Conservation (phyloP, 352 stramenopile genomes). For the Aphanomyces invadans region DNA sequence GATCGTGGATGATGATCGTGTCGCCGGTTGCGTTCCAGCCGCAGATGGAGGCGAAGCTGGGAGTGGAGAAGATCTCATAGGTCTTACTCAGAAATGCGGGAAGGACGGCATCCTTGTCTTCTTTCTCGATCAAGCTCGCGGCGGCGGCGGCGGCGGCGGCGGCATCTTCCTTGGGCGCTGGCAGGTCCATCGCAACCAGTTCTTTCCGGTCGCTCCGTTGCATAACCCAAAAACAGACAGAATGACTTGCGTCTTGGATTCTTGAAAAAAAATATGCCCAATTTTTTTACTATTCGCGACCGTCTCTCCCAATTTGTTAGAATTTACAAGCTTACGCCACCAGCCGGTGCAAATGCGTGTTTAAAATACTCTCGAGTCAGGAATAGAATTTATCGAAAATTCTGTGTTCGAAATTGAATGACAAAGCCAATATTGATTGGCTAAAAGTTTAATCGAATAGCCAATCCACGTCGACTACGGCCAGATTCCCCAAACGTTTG, state of each 20-base stretch:
- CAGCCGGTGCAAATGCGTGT: no score
- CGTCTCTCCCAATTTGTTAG: neutral
- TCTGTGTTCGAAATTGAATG: neutral
- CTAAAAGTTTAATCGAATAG: neutral
- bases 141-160: no score
- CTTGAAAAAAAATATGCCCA: neutral
- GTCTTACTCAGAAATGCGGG: constrained; percentile 90
- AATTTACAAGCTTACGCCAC: neutral
- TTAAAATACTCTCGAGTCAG: no score
- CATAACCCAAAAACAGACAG: neutral
- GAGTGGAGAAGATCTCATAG: constrained; percentile 90
- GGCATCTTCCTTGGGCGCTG: neutral
- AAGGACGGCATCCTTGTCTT: constrained; percentile 78
- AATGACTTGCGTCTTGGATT: neutral
- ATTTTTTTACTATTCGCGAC: neutral
- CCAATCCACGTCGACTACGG: neutral
- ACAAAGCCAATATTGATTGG: constrained; percentile 1
- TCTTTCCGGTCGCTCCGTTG: neutral
- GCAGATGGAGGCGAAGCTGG: constrained; percentile 74
- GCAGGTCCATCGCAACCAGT: constrained; percentile 13
- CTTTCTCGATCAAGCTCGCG: constrained; percentile 19
- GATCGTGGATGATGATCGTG: constrained; percentile 88
- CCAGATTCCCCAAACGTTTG: neutral
- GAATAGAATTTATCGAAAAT: neutral
- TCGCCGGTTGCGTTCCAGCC: constrained; percentile 86